These are phyloP conservation scores for Aspergillus felis DNA, from an alignment of 2,329 filamentous ascomycete species.

Conservation along the genomic window DNA sequence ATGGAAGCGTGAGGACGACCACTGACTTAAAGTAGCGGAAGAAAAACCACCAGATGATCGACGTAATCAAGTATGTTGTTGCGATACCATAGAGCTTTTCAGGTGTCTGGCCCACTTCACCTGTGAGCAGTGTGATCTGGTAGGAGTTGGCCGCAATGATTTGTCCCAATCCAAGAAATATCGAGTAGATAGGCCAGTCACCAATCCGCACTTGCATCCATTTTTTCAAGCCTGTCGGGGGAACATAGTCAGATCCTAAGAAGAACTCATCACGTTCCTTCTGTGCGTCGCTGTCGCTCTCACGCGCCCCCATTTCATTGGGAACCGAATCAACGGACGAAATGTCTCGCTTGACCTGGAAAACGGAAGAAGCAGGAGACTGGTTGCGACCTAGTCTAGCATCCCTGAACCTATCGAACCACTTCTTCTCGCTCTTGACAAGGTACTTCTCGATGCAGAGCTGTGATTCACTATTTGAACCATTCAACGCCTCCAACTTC, in stretches of 20 bases:
- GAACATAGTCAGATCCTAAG: constrained; percentile 53
- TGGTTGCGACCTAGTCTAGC: constrained; percentile 54
- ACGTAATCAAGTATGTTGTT: constrained; percentile 55
- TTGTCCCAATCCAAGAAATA: constrained; percentile 59
- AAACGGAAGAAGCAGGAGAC: constrained; percentile 35
- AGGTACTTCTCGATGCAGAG: constrained; percentile 65
- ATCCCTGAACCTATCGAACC: constrained; percentile 58
- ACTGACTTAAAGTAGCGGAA: constrained; percentile 58
- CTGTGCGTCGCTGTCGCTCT: constrained; percentile 33
- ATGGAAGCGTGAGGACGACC: constrained; percentile 57
- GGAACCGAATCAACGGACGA: constrained; percentile 40
- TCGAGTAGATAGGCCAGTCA: constrained; percentile 63
- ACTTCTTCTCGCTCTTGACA: constrained; percentile 62
- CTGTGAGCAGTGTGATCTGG: constrained; percentile 64
- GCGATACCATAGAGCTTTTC: constrained; percentile 59
- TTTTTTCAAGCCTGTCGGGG: constrained; percentile 54
- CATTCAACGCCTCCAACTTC: constrained; percentile 53
- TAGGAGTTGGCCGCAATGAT: constrained; percentile 65
- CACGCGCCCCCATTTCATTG: constrained; percentile 31
- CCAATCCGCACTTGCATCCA: constrained; percentile 54
- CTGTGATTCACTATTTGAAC: constrained; percentile 54
- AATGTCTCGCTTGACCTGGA: constrained; percentile 26
- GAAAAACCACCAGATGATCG: constrained; percentile 60
- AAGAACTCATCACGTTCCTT: constrained; percentile 52
- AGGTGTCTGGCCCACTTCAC: constrained; percentile 57